Evolutionary conservation across 148 eudicot species (phyloP).

Genomic region (Fallopia convolvulus): DNA sequence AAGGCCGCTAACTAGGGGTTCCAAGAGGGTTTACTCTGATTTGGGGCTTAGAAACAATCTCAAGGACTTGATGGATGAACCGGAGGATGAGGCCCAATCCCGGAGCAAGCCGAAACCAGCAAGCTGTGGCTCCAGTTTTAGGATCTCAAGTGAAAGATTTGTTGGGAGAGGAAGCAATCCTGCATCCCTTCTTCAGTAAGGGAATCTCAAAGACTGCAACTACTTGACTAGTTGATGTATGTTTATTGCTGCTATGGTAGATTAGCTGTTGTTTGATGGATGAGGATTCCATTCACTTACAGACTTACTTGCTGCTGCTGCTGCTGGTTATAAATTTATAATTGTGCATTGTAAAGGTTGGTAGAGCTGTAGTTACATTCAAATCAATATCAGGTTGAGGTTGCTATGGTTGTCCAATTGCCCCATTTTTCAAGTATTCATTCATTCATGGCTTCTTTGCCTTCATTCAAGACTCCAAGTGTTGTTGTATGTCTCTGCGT

Average conservation of each 20-base stretch:
- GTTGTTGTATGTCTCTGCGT: background rate
- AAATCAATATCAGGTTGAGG: background rate
- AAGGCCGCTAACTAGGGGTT: conserved; percentile 23
- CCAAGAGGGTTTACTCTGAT: conserved; percentile 75
- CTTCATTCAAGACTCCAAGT: background rate
- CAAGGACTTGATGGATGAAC: conserved; percentile 70
- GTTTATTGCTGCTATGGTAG: too few species aligned
- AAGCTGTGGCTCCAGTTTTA: background rate
- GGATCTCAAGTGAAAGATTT: background rate
- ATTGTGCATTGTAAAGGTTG: background rate
- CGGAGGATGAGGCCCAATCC: conserved; percentile 21
- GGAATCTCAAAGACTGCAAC: background rate
- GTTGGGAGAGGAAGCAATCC: background rate
- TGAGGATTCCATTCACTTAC: background rate
- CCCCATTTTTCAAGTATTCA: background rate
- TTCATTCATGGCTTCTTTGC: background rate
- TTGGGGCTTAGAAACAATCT: conserved; percentile 72
- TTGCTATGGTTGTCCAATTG: background rate
- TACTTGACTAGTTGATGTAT: background rate
- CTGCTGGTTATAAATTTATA: too few species aligned
- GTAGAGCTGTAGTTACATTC: background rate
- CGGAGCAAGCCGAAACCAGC: background rate
- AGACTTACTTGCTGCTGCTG: too few species aligned
- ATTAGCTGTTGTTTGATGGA: background rate
- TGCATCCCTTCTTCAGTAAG: background rate